Conservation (phyloP, 2,329 filamentous ascomycete genomes). For the Cylindrodendrum hubeiense region DNA sequence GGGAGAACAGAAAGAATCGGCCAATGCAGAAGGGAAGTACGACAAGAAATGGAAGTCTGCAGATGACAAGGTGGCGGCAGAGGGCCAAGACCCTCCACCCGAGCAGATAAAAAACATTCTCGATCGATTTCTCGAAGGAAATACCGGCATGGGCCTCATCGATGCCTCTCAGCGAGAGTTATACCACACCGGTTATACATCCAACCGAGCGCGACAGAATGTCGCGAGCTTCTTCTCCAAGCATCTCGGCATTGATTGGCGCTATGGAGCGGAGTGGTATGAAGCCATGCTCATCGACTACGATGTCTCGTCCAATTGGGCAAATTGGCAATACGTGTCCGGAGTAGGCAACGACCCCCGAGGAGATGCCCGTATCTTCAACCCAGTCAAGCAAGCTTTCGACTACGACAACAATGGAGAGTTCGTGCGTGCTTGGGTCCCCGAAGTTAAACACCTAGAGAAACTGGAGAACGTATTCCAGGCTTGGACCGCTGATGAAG, state of each 20-base stretch:
- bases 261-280: constrained; percentile 86
- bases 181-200: constrained; percentile 81
- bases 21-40: constrained; percentile 49
- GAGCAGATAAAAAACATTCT: constrained; percentile 63
- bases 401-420: constrained; percentile 79
- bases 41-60: constrained; percentile 64
- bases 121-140: constrained; percentile 72
- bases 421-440: constrained; percentile 81
- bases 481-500: constrained; percentile 72
- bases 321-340: constrained; percentile 85
- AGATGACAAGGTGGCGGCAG: constrained; percentile 42
- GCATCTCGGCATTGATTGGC: constrained; percentile 82
- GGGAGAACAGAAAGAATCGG: constrained; percentile 49
- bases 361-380: constrained; percentile 80
- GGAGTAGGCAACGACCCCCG: constrained; percentile 85
- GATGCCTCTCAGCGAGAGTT: constrained; percentile 83
- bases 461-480: constrained; percentile 75
- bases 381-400: constrained; percentile 83
- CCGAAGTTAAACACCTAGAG: constrained; percentile 70
- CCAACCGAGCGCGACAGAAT: constrained; percentile 81
- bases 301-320: constrained; percentile 82
- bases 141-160: constrained; percentile 81
- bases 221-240: constrained; percentile 81
- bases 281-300: constrained; percentile 82
- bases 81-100: constrained; percentile 54